Evolutionary conservation across 176 grass and related monocot species (phyloP).

Genomic region (Secale cereale): DNA sequence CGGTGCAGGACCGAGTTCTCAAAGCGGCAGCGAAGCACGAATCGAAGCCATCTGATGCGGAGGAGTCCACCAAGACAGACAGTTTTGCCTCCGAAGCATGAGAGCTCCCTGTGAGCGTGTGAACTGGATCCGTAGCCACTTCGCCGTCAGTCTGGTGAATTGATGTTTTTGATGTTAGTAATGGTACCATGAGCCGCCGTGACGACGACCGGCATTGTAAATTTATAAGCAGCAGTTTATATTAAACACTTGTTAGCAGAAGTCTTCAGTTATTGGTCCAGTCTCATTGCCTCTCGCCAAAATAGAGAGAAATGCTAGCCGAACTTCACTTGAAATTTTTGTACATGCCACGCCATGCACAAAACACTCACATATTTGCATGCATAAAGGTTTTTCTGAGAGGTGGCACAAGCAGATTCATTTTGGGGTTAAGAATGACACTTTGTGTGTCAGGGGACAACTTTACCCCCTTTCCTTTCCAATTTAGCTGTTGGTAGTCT

Average conservation of each 20-base stretch:
- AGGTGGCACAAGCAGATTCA: no score
- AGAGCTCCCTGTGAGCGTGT: neutral
- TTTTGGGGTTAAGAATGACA: no score
- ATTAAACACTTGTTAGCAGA: neutral
- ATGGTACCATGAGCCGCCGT: neutral
- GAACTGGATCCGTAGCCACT: neutral
- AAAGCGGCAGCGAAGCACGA: constrained; percentile 92
- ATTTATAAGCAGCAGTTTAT: constrained; percentile 19
- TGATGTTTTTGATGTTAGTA: constrained; percentile 21
- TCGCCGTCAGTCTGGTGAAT: neutral
- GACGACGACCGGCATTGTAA: constrained; percentile 26
- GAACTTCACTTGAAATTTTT: neutral
- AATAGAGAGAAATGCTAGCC: neutral
- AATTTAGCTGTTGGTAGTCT: neutral
- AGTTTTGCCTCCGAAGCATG: constrained; percentile 62
- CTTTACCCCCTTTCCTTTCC: neutral
- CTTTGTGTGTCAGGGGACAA: neutral
- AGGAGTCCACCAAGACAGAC: constrained; percentile 50
- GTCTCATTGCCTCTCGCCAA: neutral
- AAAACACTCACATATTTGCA: neutral
- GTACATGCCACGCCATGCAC: neutral
- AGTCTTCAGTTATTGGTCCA: neutral
- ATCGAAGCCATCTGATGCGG: constrained; percentile 63
- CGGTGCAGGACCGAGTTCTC: constrained; percentile 82
- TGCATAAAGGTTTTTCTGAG: no score